These are phyloP conservation scores for Fusarium sp. DNA, from an alignment of 2,329 filamentous ascomycete species.

Conservation along the genomic window DNA sequence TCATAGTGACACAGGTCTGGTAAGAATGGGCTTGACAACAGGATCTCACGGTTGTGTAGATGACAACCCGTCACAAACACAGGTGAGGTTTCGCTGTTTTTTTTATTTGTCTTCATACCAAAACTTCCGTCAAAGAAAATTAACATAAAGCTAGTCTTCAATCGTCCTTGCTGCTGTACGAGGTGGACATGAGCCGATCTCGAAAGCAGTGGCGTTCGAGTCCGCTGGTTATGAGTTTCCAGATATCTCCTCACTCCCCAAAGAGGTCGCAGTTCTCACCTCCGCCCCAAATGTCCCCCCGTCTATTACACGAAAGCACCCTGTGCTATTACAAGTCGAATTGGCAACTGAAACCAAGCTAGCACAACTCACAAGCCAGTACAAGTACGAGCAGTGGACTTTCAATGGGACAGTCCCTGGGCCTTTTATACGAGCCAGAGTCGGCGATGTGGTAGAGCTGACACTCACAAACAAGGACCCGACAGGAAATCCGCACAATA, in stretches of 20 bases:
- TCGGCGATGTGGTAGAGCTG: slow-evolving; percentile 26
- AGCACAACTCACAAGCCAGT: slow-evolving; percentile 27
- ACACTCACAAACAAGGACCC: slow-evolving; percentile 19
- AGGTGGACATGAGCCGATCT: too few species aligned
- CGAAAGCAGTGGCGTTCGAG: too few species aligned
- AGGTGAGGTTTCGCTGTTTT: too few species aligned
- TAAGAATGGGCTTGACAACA: too few species aligned
- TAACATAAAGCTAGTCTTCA: too few species aligned
- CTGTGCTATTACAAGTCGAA: background rate
- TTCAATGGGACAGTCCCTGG: slow-evolving; percentile 32
- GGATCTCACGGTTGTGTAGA: too few species aligned
- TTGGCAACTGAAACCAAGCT: slow-evolving; percentile 16
- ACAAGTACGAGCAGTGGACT: slow-evolving; percentile 33
- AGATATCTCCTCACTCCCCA: background rate
- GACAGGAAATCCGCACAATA: slow-evolving; percentile 20
- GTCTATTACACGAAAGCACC: background rate
- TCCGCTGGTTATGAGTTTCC: too few species aligned
- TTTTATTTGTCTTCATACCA: too few species aligned
- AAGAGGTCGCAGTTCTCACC: background rate
- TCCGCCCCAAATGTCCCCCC: background rate
- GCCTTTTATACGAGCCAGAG: slow-evolving; percentile 23
- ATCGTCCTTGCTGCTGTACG: too few species aligned
- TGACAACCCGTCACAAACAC: too few species aligned
- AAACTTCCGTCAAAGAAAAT: too few species aligned
- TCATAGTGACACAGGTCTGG: too few species aligned